Percentiles rank a stretch among this genome's conserved stretches.
Evolutionary conservation across 2,329 filamentous ascomycete genomes (phyloP).

Genomic region (Aspergillus nomiae): DNA sequence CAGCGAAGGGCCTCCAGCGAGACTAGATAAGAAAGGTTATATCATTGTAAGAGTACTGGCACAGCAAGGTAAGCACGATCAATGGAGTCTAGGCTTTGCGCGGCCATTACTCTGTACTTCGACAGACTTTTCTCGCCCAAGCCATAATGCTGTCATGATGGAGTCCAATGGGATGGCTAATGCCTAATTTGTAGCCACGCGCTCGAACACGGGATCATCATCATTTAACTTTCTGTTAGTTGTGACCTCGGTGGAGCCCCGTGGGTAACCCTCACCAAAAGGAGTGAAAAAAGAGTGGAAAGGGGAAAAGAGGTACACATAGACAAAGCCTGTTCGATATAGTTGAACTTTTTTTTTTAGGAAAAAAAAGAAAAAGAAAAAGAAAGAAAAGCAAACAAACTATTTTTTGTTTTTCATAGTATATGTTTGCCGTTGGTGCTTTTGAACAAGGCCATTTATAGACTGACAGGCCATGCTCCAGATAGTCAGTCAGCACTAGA

Average conservation of each 20-base stretch:
- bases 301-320: neutral
- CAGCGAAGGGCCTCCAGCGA: neutral
- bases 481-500: neutral
- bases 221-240: conserved; percentile 16
- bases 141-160: conserved; percentile 3
- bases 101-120: neutral
- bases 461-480: too few relatives aligned
- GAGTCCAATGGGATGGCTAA: conserved; percentile 15
- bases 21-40: neutral
- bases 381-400: too few relatives aligned
- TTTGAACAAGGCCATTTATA: too few relatives aligned
- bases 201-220: conserved; percentile 19
- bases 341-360: too few relatives aligned
- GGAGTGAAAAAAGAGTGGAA: neutral
- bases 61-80: neutral
- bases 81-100: neutral
- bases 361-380: too few relatives aligned
- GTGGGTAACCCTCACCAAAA: neutral
- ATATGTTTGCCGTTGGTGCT: too few relatives aligned
- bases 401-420: too few relatives aligned
- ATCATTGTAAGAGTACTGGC: neutral
- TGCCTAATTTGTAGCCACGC: conserved; percentile 18
- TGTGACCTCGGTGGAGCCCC: neutral
- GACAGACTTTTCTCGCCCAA: neutral
- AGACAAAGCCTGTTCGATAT: too few relatives aligned